Percentiles rank a stretch among this genome's conserved stretches.
Evolutionary conservation across 1,284 basidiomycete genomes (phyloP).

Genomic region (Microbotryum violaceum): DNA sequence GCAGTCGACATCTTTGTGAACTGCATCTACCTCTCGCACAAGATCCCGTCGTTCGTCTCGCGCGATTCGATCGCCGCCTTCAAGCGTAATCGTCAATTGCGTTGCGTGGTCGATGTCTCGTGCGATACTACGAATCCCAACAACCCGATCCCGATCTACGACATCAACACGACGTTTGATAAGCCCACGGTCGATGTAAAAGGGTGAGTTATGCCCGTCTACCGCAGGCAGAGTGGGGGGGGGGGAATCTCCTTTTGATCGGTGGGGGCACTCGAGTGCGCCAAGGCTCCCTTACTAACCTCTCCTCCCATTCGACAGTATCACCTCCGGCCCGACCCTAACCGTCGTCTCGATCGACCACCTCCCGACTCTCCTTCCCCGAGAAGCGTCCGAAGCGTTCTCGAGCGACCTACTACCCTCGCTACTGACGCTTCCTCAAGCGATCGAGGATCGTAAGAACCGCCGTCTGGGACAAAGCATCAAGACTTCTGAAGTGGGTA

Average conservation of each 20-base stretch:
- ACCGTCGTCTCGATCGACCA: conserved; percentile 97
- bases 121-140: conserved; percentile 99
- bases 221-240: neutral
- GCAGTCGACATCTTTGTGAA: conserved; percentile 95
- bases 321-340: conserved; percentile 51
- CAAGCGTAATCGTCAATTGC: conserved; percentile 61
- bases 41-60: conserved; percentile 84
- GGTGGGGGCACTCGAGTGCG: too few species aligned
- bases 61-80: conserved; percentile 63
- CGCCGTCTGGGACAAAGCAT: conserved; percentile 20
- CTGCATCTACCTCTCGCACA: conserved; percentile 91
- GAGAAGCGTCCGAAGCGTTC: conserved; percentile 96
- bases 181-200: conserved; percentile 82
- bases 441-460: conserved; percentile 15
- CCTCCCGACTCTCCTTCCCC: conserved; percentile 86
- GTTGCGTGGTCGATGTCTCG: conserved; percentile 92
- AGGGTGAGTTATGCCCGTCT: conserved; percentile 14
- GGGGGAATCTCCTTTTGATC: too few species aligned
- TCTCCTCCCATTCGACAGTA: conserved; percentile 44
- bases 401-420: conserved; percentile 82
- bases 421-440: conserved; percentile 58
- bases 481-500: conserved; percentile 7
- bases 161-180: conserved; percentile 89
- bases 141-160: conserved; percentile 96
- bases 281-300: too few species aligned